These are phyloP conservation scores for Sporothrix variecibatus DNA, from an alignment of 2,329 filamentous ascomycete genomes.

Conservation along the genomic window DNA sequence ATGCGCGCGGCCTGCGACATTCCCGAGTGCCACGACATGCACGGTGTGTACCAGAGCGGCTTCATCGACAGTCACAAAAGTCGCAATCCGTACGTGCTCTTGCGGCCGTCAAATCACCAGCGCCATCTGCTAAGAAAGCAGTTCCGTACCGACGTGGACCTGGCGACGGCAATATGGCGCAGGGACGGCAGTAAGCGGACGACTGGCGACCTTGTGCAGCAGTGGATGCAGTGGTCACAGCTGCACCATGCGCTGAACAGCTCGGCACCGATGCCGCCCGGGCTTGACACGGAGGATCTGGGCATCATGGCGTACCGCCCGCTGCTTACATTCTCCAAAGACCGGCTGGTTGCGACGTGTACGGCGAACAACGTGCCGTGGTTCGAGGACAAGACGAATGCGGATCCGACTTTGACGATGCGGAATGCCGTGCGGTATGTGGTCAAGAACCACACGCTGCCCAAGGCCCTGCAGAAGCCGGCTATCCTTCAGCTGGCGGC, in stretches of 20 bases:
- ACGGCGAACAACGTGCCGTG: slow-evolving; percentile 66
- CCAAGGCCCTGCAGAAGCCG: slow-evolving; percentile 66
- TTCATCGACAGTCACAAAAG: slow-evolving; percentile 50
- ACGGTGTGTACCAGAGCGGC: slow-evolving; percentile 70
- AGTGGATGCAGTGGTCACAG: slow-evolving; percentile 21
- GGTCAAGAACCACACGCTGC: slow-evolving; percentile 58
- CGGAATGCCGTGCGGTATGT: slow-evolving; percentile 80
- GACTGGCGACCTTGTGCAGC: background rate
- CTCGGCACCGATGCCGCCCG: slow-evolving; percentile 28
- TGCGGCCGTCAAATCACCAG: slow-evolving; percentile 35
- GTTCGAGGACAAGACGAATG: slow-evolving; percentile 85
- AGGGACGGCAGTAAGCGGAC: background rate
- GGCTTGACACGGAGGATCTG: slow-evolving; percentile 56
- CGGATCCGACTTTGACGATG: slow-evolving; percentile 71
- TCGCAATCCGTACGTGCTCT: slow-evolving; percentile 43
- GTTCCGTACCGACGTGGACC: slow-evolving; percentile 36
- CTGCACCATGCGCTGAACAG: background rate
- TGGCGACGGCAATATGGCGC: slow-evolving; percentile 26
- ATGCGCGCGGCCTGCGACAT: slow-evolving; percentile 68
- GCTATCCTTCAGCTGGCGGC: slow-evolving; percentile 63
- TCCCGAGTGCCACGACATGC: slow-evolving; percentile 79
- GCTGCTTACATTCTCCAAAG: slow-evolving; percentile 70
- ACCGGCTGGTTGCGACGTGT: slow-evolving; percentile 74
- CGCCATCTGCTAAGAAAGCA: slow-evolving; percentile 14
- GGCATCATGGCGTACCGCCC: slow-evolving; percentile 70